Evolutionary conservation across 345 rosid species (phyloP).

Genomic region (Pseudoturritis turrita): DNA sequence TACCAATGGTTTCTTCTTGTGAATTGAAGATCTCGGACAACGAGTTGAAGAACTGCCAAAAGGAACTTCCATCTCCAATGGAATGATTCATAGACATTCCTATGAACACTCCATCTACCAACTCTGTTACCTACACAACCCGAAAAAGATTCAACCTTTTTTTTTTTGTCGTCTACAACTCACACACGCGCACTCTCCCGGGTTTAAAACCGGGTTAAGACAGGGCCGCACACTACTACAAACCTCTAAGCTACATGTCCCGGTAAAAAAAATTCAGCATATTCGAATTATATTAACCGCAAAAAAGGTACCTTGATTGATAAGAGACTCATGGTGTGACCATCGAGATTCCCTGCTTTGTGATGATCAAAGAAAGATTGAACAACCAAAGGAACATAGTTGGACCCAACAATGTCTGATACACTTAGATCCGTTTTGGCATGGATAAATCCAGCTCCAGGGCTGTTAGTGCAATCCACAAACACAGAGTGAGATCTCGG

Average conservation of each 20-base stretch:
- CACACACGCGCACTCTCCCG: no score
- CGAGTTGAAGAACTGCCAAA: conserved; percentile 64
- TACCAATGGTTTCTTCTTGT: conserved; percentile 2
- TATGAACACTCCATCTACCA: conserved; percentile 64
- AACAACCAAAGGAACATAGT: conserved; percentile 48
- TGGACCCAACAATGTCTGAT: conserved; percentile 46
- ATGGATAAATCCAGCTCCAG: conserved; percentile 65
- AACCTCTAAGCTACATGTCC: no score
- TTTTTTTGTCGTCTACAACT: background rate
- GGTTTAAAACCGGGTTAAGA: no score
- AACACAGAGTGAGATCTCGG: conserved; percentile 39
- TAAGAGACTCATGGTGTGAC: conserved; percentile 49
- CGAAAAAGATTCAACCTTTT: no score
- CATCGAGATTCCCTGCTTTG: conserved; percentile 52
- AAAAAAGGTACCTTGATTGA: conserved; percentile 48
- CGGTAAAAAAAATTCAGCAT: no score
- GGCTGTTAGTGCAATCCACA: conserved; percentile 58
- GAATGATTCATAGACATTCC: conserved; percentile 63
- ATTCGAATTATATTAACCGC: background rate
- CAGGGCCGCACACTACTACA: no score
- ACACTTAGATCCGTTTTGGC: conserved; percentile 39
- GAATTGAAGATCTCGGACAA: conserved; percentile 62
- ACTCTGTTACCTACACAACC: conserved; percentile 49
- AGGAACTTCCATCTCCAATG: conserved; percentile 65
- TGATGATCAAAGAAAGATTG: conserved; percentile 71